These are phyloP conservation scores for Capronia epimyces DNA, from an alignment of 2,329 filamentous ascomycete genomes.

Conservation along the genomic window DNA sequence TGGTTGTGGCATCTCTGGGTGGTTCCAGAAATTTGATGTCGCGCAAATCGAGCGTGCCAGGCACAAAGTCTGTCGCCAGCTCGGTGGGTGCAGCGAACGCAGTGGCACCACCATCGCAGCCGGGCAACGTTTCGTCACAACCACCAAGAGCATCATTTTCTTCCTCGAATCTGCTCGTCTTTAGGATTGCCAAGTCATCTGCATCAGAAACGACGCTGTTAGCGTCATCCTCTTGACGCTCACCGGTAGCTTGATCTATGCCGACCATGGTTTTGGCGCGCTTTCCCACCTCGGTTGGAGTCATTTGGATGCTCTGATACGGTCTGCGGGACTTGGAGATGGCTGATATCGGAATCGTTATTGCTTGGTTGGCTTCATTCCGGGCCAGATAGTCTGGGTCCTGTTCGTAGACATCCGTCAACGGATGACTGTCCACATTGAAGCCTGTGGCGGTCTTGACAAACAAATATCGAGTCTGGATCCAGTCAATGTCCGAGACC, in stretches of 20 bases:
- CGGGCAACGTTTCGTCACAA: background rate
- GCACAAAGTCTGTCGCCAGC: conserved; percentile 55
- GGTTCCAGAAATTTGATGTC: conserved; percentile 60
- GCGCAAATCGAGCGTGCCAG: conserved; percentile 59
- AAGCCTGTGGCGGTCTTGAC: conserved; percentile 39
- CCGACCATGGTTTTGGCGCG: conserved; percentile 17
- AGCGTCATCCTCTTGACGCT: conserved; percentile 21
- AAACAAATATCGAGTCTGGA: conserved; percentile 82
- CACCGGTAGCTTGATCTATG: conserved; percentile 16
- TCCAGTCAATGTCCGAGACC: conserved; percentile 72
- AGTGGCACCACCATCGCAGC: too few relatives aligned
- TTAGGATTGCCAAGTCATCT: conserved; percentile 43
- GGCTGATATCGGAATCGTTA: conserved; percentile 52
- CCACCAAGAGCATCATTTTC: background rate
- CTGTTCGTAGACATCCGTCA: conserved; percentile 16
- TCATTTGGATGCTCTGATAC: conserved; percentile 9
- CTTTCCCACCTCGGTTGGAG: conserved; percentile 16
- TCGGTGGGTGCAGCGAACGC: background rate
- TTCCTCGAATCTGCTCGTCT: conserved; percentile 1
- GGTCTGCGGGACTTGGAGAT: conserved; percentile 43
- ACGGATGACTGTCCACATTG: conserved; percentile 1
- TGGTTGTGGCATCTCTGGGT: conserved; percentile 59
- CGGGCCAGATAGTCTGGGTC: conserved; percentile 36
- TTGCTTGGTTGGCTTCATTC: conserved; percentile 35
- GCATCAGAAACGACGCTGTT: conserved; percentile 40